Conservation (phyloP, 176 grass and related monocot genomes). For the Thinopyrum elongatum region DNA sequence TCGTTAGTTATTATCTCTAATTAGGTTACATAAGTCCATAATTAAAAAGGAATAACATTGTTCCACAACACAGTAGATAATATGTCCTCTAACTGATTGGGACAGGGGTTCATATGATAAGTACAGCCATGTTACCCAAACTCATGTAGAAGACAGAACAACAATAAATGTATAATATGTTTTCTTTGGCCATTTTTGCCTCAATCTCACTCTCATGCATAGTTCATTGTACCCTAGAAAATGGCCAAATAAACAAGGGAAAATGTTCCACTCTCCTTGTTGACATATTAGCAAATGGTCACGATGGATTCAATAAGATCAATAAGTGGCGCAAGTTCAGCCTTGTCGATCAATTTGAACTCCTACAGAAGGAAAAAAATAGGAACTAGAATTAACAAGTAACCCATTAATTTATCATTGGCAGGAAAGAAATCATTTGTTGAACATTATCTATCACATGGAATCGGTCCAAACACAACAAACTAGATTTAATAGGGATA, state of each 20-base stretch:
- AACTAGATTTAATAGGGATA: background rate
- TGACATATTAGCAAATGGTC: slow-evolving; percentile 40
- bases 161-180: background rate
- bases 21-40: background rate
- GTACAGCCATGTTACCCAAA: background rate
- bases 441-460: background rate
- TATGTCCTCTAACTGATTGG: background rate
- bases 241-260: background rate
- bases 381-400: background rate
- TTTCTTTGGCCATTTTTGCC: background rate
- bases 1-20: background rate
- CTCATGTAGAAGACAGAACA: background rate
- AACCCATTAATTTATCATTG: background rate
- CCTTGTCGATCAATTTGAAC: slow-evolving; percentile 89
- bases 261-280: background rate
- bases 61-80: background rate
- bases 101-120: background rate
- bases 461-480: background rate
- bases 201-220: background rate
- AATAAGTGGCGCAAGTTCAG: slow-evolving; percentile 80
- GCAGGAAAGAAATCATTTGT: background rate
- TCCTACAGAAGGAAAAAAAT: slow-evolving; percentile 48
- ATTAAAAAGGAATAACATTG: background rate
- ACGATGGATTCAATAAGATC: slow-evolving; percentile 95
- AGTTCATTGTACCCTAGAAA: background rate